phyloP scores from a whole-genome alignment of 2,329 filamentous ascomycete genomes.

The Colletotrichum sp. region DNA sequence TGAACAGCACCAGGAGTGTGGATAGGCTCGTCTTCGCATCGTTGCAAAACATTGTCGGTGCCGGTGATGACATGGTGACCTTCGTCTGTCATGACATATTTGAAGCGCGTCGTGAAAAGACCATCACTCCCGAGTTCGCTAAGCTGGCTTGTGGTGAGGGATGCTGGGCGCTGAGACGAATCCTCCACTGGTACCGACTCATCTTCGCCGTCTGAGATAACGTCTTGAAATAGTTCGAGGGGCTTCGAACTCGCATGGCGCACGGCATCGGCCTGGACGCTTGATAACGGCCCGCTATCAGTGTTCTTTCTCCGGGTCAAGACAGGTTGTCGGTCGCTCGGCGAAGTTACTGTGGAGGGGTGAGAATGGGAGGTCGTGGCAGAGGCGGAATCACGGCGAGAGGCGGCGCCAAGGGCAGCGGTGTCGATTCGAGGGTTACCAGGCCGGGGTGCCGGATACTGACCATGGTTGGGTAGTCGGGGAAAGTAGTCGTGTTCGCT shows the following conservation, averaged over 20 bases:
- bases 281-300: slow-evolving; percentile 44
- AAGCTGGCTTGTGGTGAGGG: not conserved
- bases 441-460: slow-evolving; percentile 32
- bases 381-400: slow-evolving; percentile 1
- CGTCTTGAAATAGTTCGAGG: slow-evolving; percentile 29
- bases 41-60: slow-evolving; percentile 73
- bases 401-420: slow-evolving; percentile 26
- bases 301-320: slow-evolving; percentile 36
- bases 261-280: slow-evolving; percentile 48
- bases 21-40: slow-evolving; percentile 91
- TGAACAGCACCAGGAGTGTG: slow-evolving; percentile 85
- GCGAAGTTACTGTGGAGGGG: slow-evolving; percentile 12
- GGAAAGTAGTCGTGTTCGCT: slow-evolving; percentile 43
- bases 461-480: slow-evolving; percentile 34
- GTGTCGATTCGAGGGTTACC: slow-evolving; percentile 33
- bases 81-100: slow-evolving; percentile 75
- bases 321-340: slow-evolving; percentile 24
- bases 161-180: not conserved
- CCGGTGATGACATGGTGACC: slow-evolving; percentile 87
- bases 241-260: slow-evolving; percentile 40
- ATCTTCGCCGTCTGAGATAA: slow-evolving; percentile 29
- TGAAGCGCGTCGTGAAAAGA: slow-evolving; percentile 75
- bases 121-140: not conserved
- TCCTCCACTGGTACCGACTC: not conserved
- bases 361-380: not conserved